A percentile compares a stretch with the other conserved stretches of the same genome.
Conservation (phyloP, 2,329 filamentous ascomycete genomes). For the Elsinoe perseae region DNA sequence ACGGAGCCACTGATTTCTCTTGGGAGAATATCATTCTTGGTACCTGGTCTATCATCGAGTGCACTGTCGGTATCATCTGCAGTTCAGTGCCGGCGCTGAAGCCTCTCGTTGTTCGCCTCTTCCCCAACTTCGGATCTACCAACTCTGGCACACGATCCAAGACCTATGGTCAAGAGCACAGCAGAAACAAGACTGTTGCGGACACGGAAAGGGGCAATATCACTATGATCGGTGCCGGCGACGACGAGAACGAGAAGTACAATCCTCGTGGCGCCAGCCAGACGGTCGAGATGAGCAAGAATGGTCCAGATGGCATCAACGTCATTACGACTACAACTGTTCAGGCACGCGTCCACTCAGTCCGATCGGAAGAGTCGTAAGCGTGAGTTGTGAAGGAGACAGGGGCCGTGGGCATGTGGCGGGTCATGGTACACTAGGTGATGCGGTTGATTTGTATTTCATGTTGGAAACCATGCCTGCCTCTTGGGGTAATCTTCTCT, state of each 20-base stretch:
- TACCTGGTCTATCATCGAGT: conserved; percentile 36
- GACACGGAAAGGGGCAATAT: conserved; percentile 6
- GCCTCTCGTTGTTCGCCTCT: conserved; percentile 32
- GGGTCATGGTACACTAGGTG: neutral
- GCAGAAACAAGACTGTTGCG: conserved; percentile 5
- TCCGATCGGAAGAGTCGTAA: neutral
- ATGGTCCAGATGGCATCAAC: conserved; percentile 11
- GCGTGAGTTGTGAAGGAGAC: neutral
- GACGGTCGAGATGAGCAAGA: neutral
- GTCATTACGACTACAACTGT: conserved; percentile 13
- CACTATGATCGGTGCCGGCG: neutral
- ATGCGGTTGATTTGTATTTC: neutral
- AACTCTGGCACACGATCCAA: neutral
- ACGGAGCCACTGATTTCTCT: conserved; percentile 22
- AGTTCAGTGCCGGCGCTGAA: conserved; percentile 39
- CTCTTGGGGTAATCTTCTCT: neutral
- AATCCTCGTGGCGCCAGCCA: neutral
- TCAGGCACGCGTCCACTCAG: neutral
- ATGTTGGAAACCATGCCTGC: neutral
- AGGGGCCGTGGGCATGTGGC: neutral
- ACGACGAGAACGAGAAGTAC: conserved; percentile 1
- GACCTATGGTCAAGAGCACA: conserved; percentile 1
- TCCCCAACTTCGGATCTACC: conserved; percentile 24
- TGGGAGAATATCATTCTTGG: conserved; percentile 25
- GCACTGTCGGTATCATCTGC: conserved; percentile 39